Conservation (phyloP, 768 basidiomycete species). For the Lactifluus hygrophoroides region DNA sequence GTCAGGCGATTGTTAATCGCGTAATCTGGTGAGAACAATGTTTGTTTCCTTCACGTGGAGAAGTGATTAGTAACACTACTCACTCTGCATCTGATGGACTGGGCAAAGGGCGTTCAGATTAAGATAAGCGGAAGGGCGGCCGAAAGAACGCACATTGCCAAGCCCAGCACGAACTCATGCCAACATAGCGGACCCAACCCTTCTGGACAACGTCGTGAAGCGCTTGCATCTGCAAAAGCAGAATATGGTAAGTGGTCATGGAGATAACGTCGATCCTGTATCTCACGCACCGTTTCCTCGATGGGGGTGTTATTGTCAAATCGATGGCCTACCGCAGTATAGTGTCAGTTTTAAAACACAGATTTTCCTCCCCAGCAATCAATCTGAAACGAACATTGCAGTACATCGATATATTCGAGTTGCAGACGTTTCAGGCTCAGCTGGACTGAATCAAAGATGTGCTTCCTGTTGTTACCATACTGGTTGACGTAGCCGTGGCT, state of each 20-base stretch:
- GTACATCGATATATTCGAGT: constrained; percentile 62
- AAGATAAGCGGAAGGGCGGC: background rate
- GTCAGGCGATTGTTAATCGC: constrained; percentile 28
- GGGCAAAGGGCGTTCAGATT: background rate
- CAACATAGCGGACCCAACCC: constrained; percentile 34
- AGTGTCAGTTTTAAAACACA: background rate
- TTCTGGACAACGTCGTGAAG: constrained; percentile 36
- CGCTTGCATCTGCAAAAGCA: constrained; percentile 31
- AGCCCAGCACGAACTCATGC: constrained; percentile 28
- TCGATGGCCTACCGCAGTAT: constrained; percentile 27
- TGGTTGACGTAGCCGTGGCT: constrained; percentile 32
- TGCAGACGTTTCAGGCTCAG: constrained; percentile 53
- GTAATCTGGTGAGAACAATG: constrained; percentile 17
- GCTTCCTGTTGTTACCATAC: constrained; percentile 34
- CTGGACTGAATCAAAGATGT: constrained; percentile 54
- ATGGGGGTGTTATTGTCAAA: constrained; percentile 37
- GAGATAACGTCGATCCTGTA: background rate
- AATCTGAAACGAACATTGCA: constrained; percentile 40
- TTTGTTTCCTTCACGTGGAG: background rate
- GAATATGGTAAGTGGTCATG: background rate
- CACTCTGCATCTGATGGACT: constrained; percentile 27
- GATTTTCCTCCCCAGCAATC: background rate
- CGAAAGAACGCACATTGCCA: constrained; percentile 23
- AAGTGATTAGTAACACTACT: background rate
- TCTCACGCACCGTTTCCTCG: constrained; percentile 28